Percentiles rank a stretch among this genome's conserved stretches.
These are phyloP conservation scores for Chondrostereum purpureum DNA, from an alignment of 1,284 basidiomycete genomes.

Conservation along the genomic window DNA sequence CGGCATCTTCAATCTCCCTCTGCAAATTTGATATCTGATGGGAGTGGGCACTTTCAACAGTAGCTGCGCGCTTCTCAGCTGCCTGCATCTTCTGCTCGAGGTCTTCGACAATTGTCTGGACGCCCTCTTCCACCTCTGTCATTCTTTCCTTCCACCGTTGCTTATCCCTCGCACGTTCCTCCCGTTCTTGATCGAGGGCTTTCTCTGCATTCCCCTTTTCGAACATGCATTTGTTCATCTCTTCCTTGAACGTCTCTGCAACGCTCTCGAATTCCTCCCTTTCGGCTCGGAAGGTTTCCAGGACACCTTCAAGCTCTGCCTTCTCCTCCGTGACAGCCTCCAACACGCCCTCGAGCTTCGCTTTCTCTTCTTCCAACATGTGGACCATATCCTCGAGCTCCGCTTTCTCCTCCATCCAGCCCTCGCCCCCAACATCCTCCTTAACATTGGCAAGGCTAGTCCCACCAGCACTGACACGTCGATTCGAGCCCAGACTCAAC, in stretches of 20 bases:
- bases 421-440: slow-evolving; percentile 52
- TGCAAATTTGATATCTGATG: slow-evolving; percentile 41
- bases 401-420: slow-evolving; percentile 62
- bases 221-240: slow-evolving; percentile 30
- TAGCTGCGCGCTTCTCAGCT: slow-evolving; percentile 39
- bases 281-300: slow-evolving; percentile 29
- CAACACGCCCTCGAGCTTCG: slow-evolving; percentile 36
- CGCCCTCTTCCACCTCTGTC: slow-evolving; percentile 61
- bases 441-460: slow-evolving; percentile 49
- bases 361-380: slow-evolving; percentile 53
- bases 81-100: slow-evolving; percentile 49
- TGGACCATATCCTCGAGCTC: slow-evolving; percentile 37
- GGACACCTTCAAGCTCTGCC: slow-evolving; percentile 19
- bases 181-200: slow-evolving; percentile 44
- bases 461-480: slow-evolving; percentile 45
- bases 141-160: slow-evolving; percentile 63
- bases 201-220: slow-evolving; percentile 34
- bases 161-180: slow-evolving; percentile 54
- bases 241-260: slow-evolving; percentile 43
- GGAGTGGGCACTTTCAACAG: slow-evolving; percentile 31
- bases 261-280: slow-evolving; percentile 34
- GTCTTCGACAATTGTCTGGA: slow-evolving; percentile 56
- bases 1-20: slow-evolving; percentile 33
- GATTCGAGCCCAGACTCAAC: slow-evolving; percentile 23
- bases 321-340: slow-evolving; percentile 35